Conservation (phyloP, 2,329 filamentous ascomycete genomes). For the Beauveria sp. region DNA sequence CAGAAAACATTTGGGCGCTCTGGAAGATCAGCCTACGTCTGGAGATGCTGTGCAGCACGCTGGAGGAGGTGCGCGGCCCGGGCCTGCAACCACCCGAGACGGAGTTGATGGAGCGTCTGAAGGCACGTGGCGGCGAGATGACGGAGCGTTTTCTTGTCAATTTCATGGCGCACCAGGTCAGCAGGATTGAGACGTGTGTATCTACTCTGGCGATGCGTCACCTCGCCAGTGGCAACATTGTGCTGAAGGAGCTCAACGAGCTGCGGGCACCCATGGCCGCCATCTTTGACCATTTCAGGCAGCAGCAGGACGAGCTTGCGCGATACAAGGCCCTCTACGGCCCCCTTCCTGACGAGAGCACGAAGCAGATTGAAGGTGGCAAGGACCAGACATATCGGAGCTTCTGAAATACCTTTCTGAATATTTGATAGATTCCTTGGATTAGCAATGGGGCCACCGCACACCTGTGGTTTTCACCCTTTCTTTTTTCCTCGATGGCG, state of each 20-base stretch:
- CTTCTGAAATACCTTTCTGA: background rate
- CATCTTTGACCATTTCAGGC: constrained; percentile 55
- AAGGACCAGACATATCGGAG: background rate
- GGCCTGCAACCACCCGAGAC: constrained; percentile 73
- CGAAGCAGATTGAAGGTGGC: constrained; percentile 4
- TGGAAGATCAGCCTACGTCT: constrained; percentile 85
- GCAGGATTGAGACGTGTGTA: constrained; percentile 86
- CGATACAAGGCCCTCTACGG: constrained; percentile 50
- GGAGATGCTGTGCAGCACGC: constrained; percentile 83
- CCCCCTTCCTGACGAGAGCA: constrained; percentile 23
- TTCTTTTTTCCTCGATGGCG: background rate
- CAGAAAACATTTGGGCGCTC: constrained; percentile 77
- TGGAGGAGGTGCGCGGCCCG: constrained; percentile 62
- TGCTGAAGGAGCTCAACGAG: constrained; percentile 56
- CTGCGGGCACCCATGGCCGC: constrained; percentile 71
- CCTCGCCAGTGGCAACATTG: constrained; percentile 61
- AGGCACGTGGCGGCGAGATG: constrained; percentile 67
- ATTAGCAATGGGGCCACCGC: background rate
- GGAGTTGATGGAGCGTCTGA: constrained; percentile 65
- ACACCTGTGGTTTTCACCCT: background rate
- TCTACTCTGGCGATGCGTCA: constrained; percentile 73
- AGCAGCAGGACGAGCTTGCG: constrained; percentile 57
- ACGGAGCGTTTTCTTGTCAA: constrained; percentile 82
- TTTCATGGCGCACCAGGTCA: constrained; percentile 91
- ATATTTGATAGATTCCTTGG: background rate